Conservation (phyloP, 805 yeast genomes). For the Candida easanensis region DNA sequence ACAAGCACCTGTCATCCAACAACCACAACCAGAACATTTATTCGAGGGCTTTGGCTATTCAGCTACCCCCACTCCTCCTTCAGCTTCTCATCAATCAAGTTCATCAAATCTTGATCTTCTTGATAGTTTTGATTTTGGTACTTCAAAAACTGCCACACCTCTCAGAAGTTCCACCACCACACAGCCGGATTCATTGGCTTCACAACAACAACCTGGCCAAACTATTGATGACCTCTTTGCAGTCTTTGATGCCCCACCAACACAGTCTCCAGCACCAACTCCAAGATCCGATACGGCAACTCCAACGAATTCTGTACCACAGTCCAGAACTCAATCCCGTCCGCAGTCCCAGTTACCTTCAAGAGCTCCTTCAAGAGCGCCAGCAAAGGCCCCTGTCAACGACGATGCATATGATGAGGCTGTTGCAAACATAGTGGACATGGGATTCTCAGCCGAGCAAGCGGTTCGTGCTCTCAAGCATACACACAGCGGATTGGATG, state of each 20-base stretch:
- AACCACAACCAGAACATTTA: slow-evolving; percentile 10
- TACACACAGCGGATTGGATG: slow-evolving; percentile 50
- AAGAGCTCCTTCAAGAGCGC: not conserved
- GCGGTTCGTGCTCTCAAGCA: slow-evolving; percentile 58
- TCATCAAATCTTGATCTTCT: slow-evolving; percentile 12
- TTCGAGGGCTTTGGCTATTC: slow-evolving; percentile 23
- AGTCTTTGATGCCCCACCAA: slow-evolving; percentile 28
- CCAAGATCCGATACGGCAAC: slow-evolving; percentile 3
- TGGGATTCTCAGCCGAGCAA: slow-evolving; percentile 68
- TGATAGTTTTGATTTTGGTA: slow-evolving; percentile 17
- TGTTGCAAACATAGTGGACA: slow-evolving; percentile 70
- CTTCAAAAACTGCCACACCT: slow-evolving; percentile 1
- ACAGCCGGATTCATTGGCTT: no score
- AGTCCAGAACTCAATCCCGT: not conserved
- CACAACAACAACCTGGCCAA: slow-evolving; percentile 7
- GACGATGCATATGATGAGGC: slow-evolving; percentile 40
- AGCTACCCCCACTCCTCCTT: slow-evolving; percentile 1
- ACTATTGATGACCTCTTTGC: slow-evolving; percentile 31
- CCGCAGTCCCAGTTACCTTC: not conserved
- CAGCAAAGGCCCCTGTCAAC: not conserved
- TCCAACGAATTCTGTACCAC: not conserved
- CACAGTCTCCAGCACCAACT: slow-evolving; percentile 1
- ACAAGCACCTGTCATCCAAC: not conserved
- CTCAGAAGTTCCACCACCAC: not conserved
- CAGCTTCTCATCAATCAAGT: not conserved